Percentiles rank a stretch among this genome's conserved stretches.
Conservation (phyloP, 495 filamentous ascomycete genomes). For the Mytilinidion resinicola region DNA sequence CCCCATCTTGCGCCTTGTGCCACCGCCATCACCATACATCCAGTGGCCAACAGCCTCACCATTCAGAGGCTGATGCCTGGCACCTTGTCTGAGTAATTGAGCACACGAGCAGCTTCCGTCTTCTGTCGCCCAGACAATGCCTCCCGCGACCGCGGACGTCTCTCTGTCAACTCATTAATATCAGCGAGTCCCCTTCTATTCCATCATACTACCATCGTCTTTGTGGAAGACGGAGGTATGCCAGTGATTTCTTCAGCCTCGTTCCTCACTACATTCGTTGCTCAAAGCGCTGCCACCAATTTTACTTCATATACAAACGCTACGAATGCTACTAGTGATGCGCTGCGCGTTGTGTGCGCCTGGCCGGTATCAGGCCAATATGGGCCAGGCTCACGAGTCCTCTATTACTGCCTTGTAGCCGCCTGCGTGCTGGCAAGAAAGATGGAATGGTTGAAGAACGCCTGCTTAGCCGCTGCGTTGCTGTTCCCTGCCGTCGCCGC, state of each 20-base stretch:
- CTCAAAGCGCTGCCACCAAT: neutral
- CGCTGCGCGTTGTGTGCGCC: slow-evolving; percentile 50
- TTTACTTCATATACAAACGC: neutral
- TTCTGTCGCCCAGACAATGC: no score
- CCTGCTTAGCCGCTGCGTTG: slow-evolving; percentile 55
- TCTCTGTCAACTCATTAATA: no score
- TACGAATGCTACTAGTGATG: slow-evolving; percentile 12
- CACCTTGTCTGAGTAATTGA: no score
- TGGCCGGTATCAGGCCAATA: slow-evolving; percentile 59
- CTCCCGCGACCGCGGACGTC: no score
- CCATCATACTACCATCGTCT: neutral
- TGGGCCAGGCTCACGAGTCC: slow-evolving; percentile 47
- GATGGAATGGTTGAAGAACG: slow-evolving; percentile 50
- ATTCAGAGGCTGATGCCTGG: no score
- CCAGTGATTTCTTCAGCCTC: neutral
- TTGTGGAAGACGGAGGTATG: neutral
- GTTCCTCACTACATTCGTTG: neutral
- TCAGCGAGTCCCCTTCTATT: no score
- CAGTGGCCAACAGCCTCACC: no score
- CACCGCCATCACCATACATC: no score
- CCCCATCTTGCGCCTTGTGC: no score
- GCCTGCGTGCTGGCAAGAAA: slow-evolving; percentile 53
- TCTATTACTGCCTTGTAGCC: slow-evolving; percentile 55
- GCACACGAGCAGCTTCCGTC: no score
- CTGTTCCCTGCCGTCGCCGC: slow-evolving; percentile 56